Evolutionary conservation across 2,329 filamentous ascomycete species (phyloP).

Genomic region (Thermomyces lanuginosus): DNA sequence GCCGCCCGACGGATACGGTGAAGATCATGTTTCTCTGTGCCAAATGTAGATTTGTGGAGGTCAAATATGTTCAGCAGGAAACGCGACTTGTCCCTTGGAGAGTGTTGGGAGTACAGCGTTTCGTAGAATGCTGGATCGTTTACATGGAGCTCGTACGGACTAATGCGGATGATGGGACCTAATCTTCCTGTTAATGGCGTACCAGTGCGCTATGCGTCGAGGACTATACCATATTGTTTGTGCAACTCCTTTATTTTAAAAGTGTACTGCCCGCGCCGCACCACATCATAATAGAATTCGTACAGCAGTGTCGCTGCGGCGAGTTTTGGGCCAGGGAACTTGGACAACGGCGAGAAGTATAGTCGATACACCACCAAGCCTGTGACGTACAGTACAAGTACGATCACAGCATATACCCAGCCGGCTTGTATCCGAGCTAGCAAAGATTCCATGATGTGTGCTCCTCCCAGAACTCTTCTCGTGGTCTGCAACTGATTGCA

Average conservation of each 20-base stretch:
- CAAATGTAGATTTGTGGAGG: constrained; percentile 17
- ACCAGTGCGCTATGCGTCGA: constrained; percentile 2
- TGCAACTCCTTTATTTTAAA: constrained; percentile 13
- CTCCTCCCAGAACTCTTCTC: too few species aligned
- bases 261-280: constrained; percentile 11
- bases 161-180: constrained; percentile 20
- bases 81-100: constrained; percentile 16
- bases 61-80: constrained; percentile 16
- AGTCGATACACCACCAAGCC: constrained; percentile 11
- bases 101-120: constrained; percentile 15
- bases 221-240: constrained; percentile 14
- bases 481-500: too few species aligned
- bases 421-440: too few species aligned
- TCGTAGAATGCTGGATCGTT: constrained; percentile 16
- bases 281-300: constrained; percentile 15
- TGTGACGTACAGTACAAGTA: constrained; percentile 4
- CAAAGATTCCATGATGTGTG: too few species aligned
- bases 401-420: too few species aligned
- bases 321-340: constrained; percentile 18
- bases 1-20: constrained; percentile 18
- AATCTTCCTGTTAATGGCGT: constrained; percentile 1
- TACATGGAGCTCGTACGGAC: constrained; percentile 18
- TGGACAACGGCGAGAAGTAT: constrained; percentile 16
- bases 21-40: constrained; percentile 14
- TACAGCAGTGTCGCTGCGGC: constrained; percentile 14